Conservation (phyloP, 345 rosid genomes). For the Lepidium didymum region DNA sequence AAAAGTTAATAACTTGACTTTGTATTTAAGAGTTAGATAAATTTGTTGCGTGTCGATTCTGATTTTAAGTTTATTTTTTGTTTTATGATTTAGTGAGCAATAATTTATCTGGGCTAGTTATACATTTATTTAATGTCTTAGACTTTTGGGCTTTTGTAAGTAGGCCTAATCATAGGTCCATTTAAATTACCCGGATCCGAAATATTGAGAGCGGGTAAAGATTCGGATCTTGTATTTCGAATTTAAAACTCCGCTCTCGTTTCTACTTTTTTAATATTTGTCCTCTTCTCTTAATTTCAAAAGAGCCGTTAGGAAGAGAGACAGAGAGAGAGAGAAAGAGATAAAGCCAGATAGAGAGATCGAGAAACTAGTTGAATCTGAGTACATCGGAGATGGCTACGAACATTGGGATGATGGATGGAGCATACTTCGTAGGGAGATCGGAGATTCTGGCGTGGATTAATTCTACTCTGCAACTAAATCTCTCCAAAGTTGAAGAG, state of each 20-base stretch:
- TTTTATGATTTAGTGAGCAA: background rate
- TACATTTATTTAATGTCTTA: background rate
- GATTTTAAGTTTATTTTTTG: background rate
- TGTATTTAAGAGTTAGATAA: constrained; percentile 10
- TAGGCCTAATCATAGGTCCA: background rate
- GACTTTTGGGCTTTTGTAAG: constrained; percentile 2
- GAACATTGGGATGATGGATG: constrained; percentile 91
- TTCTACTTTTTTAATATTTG: constrained; percentile 21
- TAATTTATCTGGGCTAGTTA: background rate
- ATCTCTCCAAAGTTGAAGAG: constrained; percentile 97
- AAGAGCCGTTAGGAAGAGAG: constrained; percentile 33
- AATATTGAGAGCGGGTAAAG: background rate
- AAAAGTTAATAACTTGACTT: constrained; percentile 17
- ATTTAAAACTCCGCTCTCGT: constrained; percentile 28
- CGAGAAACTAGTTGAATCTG: constrained; percentile 1
- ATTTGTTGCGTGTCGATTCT: background rate
- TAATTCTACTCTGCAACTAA: constrained; percentile 81
- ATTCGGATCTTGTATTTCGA: constrained; percentile 27
- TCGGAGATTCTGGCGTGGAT: constrained; percentile 96
- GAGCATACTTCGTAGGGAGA: constrained; percentile 92
- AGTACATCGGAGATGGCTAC: constrained; percentile 45
- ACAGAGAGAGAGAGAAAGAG: background rate
- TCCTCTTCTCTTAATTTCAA: constrained; percentile 36
- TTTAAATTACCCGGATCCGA: constrained; percentile 2
- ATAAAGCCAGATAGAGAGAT: background rate